These are phyloP conservation scores for Hyaloscypha finlandica DNA, from an alignment of 495 filamentous ascomycete genomes.

Conservation along the genomic window DNA sequence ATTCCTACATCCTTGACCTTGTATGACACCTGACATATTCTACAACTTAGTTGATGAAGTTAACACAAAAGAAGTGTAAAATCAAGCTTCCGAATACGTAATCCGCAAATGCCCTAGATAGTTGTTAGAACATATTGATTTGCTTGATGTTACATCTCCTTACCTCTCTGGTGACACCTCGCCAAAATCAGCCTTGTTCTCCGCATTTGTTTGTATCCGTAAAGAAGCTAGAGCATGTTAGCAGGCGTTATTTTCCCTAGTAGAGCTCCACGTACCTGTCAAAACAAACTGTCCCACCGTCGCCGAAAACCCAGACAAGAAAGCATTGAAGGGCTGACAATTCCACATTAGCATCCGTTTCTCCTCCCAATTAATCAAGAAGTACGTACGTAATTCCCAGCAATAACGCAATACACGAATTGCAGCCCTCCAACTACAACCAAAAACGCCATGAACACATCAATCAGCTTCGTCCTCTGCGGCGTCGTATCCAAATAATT, in stretches of 20 bases:
- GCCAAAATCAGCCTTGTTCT: slow-evolving; percentile 70
- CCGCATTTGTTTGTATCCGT: slow-evolving; percentile 86
- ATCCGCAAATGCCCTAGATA: slow-evolving; percentile 87
- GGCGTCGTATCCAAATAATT: slow-evolving; percentile 79
- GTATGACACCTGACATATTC: not conserved
- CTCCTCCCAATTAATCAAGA: not conserved
- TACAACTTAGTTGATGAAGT: slow-evolving; percentile 85
- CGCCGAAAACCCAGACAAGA: slow-evolving; percentile 90
- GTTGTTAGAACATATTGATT: slow-evolving; percentile 14
- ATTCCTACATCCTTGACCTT: slow-evolving; percentile 27
- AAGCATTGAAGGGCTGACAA: slow-evolving; percentile 93
- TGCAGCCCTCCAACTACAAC: slow-evolving; percentile 84
- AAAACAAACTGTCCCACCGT: slow-evolving; percentile 98
- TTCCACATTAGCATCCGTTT: slow-evolving; percentile 15
- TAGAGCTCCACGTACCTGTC: slow-evolving; percentile 58
- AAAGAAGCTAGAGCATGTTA: slow-evolving; percentile 56
- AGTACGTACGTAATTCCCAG: slow-evolving; percentile 85
- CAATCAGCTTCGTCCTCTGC: slow-evolving; percentile 88
- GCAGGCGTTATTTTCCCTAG: not conserved
- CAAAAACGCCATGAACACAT: slow-evolving; percentile 90
- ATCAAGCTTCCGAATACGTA: slow-evolving; percentile 93
- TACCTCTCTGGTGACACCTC: slow-evolving; percentile 72
- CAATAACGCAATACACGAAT: slow-evolving; percentile 90
- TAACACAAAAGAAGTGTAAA: slow-evolving; percentile 98
- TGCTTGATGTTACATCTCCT: slow-evolving; percentile 10